Evolutionary conservation across 2,329 filamentous ascomycete species (phyloP).

Genomic region (Hypoxylon sp.): DNA sequence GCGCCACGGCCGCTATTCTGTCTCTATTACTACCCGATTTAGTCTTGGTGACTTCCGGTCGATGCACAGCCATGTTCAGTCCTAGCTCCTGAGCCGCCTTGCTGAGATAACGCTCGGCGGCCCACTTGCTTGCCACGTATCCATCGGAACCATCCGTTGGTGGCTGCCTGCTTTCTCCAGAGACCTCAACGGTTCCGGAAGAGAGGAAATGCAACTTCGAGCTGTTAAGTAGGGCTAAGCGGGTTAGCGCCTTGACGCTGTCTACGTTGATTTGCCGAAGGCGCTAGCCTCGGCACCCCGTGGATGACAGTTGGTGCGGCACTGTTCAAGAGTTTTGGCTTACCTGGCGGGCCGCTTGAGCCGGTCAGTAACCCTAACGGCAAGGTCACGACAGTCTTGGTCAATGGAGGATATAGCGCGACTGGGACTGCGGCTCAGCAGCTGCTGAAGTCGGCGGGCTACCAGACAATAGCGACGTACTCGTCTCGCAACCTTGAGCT

Average conservation of each 20-base stretch:
- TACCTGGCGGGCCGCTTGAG: background rate
- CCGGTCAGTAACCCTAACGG: background rate
- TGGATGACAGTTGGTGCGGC: background rate
- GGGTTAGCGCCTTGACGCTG: background rate
- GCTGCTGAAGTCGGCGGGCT: background rate
- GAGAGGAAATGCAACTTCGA: background rate
- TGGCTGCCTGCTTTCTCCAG: background rate
- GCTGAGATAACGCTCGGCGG: background rate
- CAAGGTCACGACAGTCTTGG: background rate
- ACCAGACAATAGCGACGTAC: slow-evolving; percentile 2
- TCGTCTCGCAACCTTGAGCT: slow-evolving; percentile 7
- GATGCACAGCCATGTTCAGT: background rate
- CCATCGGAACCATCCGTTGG: background rate
- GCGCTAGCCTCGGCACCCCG: background rate
- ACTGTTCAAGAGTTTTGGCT: background rate
- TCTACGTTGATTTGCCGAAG: background rate
- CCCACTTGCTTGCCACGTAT: background rate
- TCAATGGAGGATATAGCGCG: slow-evolving; percentile 7
- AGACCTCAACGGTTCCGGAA: background rate
- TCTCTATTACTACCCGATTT: background rate
- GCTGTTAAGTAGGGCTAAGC: background rate
- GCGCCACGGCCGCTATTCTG: background rate
- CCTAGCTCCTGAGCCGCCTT: background rate
- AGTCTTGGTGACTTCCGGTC: background rate
- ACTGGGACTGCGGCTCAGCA: slow-evolving; percentile 6